These are phyloP conservation scores for Leucosporidium scottii DNA, from an alignment of 768 basidiomycete species.

Conservation along the genomic window DNA sequence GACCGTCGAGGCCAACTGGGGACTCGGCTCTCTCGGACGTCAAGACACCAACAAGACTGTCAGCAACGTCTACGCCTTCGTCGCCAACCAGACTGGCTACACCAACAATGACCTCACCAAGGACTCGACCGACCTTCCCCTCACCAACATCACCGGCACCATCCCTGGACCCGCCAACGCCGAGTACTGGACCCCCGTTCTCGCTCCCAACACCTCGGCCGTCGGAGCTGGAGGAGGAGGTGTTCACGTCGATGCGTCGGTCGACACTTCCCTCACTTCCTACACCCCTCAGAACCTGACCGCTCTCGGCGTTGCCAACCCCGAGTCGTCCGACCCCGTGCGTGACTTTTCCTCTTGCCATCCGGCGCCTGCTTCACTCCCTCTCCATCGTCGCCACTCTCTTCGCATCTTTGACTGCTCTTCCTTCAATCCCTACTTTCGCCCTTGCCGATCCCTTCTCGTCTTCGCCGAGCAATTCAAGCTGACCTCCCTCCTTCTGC, in stretches of 20 bases:
- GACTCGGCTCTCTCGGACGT: constrained; percentile 44
- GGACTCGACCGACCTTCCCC: constrained; percentile 40
- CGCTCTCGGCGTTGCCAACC: neutral
- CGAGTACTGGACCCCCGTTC: constrained; percentile 43
- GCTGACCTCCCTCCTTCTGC: no score
- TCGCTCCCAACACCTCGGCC: constrained; percentile 46
- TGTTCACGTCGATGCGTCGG: constrained; percentile 44
- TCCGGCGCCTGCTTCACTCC: no score
- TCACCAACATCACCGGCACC: constrained; percentile 47
- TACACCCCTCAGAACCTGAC: neutral
- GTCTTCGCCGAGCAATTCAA: neutral
- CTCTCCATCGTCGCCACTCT: no score
- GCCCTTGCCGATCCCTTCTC: no score
- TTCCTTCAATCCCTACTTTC: no score
- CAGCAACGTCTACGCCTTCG: constrained; percentile 52
- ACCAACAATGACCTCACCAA: constrained; percentile 41
- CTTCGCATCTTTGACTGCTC: no score
- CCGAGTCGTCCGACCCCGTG: neutral
- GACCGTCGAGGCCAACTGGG: constrained; percentile 59
- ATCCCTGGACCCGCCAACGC: constrained; percentile 47
- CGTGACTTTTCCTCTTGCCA: no score
- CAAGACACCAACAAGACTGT: constrained; percentile 37
- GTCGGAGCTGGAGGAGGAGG: constrained; percentile 47
- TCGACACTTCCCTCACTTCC: constrained; percentile 42
- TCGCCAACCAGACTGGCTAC: constrained; percentile 50